Evolutionary conservation across 1,284 basidiomycete species (phyloP), one percentile per base, ranked within the genome.

Genomic region (Apiotrichum siamense): DNA sequence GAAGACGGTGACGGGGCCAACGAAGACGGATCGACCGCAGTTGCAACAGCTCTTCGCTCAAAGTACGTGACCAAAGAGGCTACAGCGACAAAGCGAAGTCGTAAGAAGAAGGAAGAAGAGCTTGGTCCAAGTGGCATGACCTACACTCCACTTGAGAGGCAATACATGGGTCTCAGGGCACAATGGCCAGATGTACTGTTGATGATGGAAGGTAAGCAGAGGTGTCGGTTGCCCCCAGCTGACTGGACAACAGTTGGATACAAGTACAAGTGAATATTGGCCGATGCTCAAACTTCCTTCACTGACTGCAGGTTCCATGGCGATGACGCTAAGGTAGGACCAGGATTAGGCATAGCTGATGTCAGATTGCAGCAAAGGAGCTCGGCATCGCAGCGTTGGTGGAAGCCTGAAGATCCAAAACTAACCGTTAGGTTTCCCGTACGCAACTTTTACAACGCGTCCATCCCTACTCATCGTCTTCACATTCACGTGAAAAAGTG

Each of bases 401-500:
- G n/a, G 6, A 5, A 2, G 7, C 21, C 2, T 18, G 11, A 25
- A 7, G 2, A 4, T 10, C 13, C 33, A 17, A 7, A 11, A 18
- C 53, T 54, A 31, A 54, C 41, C 10, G 2, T 7, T 45, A 72
- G 70, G 35, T 93, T 84, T 63, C 78, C 75, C 23, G 81, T 85
- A 51, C 80, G 88, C 25, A 93, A 94, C 70, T 86, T 94, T 57
- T 74, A 84, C 49, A 82, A 83, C 1, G 92, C 91, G 1, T 87
- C 85, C 27, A 85, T 97, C 38, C 92, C 93, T 0, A 77, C 80
- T 1, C 86, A 88, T 61, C 79, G 92, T 37, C 78, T 87, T 17
- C 81, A 87, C 52, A 80, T 97, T 7, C 91, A 97, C 69, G 78
- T 96, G 43, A 89, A 87, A 75, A 91, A 91, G 86, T 88, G 58